These are phyloP conservation scores for Mycena filopes DNA, from an alignment of 768 basidiomycete genomes.

Conservation along the genomic window DNA sequence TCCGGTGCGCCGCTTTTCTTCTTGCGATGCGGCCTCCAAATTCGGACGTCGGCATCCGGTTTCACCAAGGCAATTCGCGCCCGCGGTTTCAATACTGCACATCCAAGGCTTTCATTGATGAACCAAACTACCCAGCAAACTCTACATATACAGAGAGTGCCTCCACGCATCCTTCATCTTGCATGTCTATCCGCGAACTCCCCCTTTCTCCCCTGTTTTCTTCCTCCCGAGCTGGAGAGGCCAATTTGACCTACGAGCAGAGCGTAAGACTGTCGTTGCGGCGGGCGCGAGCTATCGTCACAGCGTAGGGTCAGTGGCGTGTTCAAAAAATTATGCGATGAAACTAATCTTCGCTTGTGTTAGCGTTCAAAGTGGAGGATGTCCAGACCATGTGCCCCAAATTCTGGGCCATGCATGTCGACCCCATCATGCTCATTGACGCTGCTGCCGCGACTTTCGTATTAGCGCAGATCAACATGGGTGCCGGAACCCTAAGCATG, in stretches of 20 bases:
- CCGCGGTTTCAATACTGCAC: no score
- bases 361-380: neutral
- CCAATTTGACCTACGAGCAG: neutral
- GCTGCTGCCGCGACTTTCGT: neutral
- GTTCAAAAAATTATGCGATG: no score
- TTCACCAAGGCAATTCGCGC: no score
- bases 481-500: neutral
- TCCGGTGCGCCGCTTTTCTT: no score
- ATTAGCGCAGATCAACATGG: neutral
- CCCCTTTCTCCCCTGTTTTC: neutral
- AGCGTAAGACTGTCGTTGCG: neutral
- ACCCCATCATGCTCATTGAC: neutral
- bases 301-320: neutral
- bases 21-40: no score
- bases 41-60: no score
- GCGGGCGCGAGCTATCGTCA: neutral
- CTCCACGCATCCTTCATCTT: no score
- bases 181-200: neutral
- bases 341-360: neutral
- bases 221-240: neutral
- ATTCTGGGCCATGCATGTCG: neutral
- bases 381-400: neutral
- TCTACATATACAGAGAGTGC: no score
- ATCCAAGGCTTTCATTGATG: no score
- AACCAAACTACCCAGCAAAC: no score